Evolutionary conservation across 2,329 filamentous ascomycete genomes (phyloP), one percentile per base, ranked within the genome.

Genomic region (Curvularia hawaiiensis): DNA sequence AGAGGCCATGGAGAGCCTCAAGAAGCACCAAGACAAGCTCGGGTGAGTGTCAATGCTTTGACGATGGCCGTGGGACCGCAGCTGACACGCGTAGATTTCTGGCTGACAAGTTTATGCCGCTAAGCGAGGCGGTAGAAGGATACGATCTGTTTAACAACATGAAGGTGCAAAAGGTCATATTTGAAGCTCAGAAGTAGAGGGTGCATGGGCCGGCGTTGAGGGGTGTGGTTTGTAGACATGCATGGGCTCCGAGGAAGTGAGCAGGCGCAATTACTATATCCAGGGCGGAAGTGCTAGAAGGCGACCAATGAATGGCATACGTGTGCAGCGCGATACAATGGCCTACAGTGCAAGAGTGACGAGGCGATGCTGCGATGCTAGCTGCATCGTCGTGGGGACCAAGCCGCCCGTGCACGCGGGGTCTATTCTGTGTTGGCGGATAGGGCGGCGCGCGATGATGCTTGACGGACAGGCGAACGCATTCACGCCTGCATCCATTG

Each of bases 61-160:
- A 30, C 6, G 7, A 4, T 30, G 7, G 8, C 6, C 20, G 22
- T 12, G 24, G 16, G 31, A 39, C 2, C 9, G 16, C n/a, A 39
- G 33, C 52, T 43, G 18, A 41, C 35, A 26, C 20, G 28, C 8
- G 18, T 58, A 79, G 77, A 10, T 84, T 84, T 67, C 78, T 84
- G 75, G 78, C 79, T n/a, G 80, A 83, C 48, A 82, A 82, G 72
- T 78, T 83, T 35, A 82, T 83, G 80, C 74, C 77, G 26, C 61
- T 84, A 63, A 78, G 78, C 40, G 72, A 82, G 49, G 82, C 81
- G 8, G 76, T 82, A 48, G 80, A 83, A 70, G 82, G 80, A 5
- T 84, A 84, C 58, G 79, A 80, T 45, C 67, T 82, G 22, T 84
- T 84, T 65, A 80, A 84, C 68, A 79, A 79, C 71, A 79, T 81